A percentile compares a stretch with the other conserved stretches of the same genome.
phyloP scores from a whole-genome alignment of 768 basidiomycete species.

The Boletus coccyginus region DNA sequence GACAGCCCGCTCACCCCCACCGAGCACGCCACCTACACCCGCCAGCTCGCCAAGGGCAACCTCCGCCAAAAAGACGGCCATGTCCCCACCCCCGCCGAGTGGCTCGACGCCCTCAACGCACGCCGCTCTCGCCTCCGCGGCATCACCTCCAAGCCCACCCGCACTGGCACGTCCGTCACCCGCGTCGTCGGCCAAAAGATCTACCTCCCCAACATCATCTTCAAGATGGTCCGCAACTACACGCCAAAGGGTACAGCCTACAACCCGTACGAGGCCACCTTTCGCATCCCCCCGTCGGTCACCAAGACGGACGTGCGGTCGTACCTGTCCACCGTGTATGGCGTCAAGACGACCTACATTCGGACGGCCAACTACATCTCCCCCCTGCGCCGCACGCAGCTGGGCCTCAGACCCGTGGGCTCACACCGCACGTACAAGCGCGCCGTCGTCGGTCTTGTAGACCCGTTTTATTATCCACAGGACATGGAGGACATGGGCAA shows the following conservation, averaged over 20 bases:
- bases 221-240: slow-evolving; percentile 80
- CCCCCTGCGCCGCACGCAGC: slow-evolving; percentile 37
- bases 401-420: slow-evolving; percentile 30
- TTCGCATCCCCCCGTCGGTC: slow-evolving; percentile 83
- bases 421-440: slow-evolving; percentile 75
- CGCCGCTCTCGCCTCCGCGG: slow-evolving; percentile 69
- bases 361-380: slow-evolving; percentile 90
- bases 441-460: slow-evolving; percentile 85
- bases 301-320: slow-evolving; percentile 92
- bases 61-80: slow-evolving; percentile 37
- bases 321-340: slow-evolving; percentile 82
- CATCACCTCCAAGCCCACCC: slow-evolving; percentile 38
- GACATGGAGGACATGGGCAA: slow-evolving; percentile 72
- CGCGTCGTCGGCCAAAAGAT: slow-evolving; percentile 76
- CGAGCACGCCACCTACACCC: slow-evolving; percentile 60
- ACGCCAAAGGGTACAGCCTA: slow-evolving; percentile 76
- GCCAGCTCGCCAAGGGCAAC: slow-evolving; percentile 52
- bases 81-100: slow-evolving; percentile 50
- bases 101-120: slow-evolving; percentile 54
- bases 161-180: slow-evolving; percentile 27
- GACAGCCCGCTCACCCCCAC: slow-evolving; percentile 61
- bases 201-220: slow-evolving; percentile 86
- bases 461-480: slow-evolving; percentile 92
- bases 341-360: slow-evolving; percentile 87
- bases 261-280: slow-evolving; percentile 94